Evolutionary conservation across 352 stramenopile species (phyloP).

Genomic region (Peronospora belbahrii): DNA sequence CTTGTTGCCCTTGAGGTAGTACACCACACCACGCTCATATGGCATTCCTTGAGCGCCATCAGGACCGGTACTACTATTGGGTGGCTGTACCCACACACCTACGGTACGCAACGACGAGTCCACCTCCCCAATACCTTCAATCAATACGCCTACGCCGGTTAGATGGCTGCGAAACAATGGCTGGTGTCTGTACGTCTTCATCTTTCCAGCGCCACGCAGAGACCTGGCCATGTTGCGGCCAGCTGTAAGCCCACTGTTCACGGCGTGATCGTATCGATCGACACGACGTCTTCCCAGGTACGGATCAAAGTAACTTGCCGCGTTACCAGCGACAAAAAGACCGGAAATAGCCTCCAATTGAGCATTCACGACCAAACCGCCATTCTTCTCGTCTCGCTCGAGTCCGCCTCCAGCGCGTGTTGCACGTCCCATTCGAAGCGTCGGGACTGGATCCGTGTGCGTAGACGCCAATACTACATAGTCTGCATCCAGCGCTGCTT

Average conservation of each 20-base stretch:
- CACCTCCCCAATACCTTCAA: conserved; percentile 84
- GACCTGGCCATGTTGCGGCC: conserved; percentile 83
- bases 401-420: conserved; percentile 43
- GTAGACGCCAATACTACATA: conserved; percentile 90
- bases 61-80: conserved; percentile 1
- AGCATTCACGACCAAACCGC: conserved; percentile 87
- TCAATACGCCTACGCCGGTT: conserved; percentile 56
- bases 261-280: conserved; percentile 87
- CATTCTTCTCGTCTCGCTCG: conserved; percentile 81
- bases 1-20: conserved; percentile 86
- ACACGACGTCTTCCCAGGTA: conserved; percentile 82
- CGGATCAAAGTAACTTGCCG: conserved; percentile 86
- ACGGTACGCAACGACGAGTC: conserved; percentile 67
- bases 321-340: conserved; percentile 86
- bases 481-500: conserved; percentile 66
- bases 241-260: conserved; percentile 87
- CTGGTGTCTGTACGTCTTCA: conserved; percentile 86
- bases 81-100: conserved; percentile 76
- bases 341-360: conserved; percentile 85
- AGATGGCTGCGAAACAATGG: conserved; percentile 83
- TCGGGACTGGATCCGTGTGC: conserved; percentile 70
- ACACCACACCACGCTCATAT: conserved; percentile 84
- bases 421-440: conserved; percentile 52
- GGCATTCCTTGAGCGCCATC: conserved; percentile 9
- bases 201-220: conserved; percentile 33